Evolutionary conservation across 2,329 filamentous ascomycete species (phyloP).

Genomic region (Mariannaea elegans): DNA sequence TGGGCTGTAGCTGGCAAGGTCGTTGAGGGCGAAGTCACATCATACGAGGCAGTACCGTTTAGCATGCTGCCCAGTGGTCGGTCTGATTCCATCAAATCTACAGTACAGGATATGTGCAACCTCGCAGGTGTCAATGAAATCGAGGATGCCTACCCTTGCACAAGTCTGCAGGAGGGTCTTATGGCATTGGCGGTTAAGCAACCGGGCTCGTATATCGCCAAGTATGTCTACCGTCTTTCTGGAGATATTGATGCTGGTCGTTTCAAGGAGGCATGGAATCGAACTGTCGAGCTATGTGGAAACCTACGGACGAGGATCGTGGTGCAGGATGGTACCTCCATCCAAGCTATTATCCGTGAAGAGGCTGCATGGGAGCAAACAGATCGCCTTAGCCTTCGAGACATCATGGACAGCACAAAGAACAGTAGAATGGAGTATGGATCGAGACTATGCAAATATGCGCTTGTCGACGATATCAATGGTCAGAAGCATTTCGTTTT

Average conservation of each 20-base stretch:
- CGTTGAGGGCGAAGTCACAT: conserved; percentile 1
- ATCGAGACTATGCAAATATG: too few relatives aligned
- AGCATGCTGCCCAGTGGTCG: not conserved
- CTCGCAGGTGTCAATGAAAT: conserved; percentile 11
- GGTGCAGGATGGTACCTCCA: not conserved
- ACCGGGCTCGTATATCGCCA: conserved; percentile 17
- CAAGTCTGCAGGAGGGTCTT: conserved; percentile 47
- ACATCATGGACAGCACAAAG: not conserved
- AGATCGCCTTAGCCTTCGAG: not conserved
- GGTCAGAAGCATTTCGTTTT: not conserved
- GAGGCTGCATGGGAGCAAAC: not conserved
- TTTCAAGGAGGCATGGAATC: not conserved
- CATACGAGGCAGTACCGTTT: not conserved
- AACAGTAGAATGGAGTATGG: not conserved
- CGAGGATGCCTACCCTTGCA: conserved; percentile 48
- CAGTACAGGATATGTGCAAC: not conserved
- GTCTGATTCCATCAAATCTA: not conserved
- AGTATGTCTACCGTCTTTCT: not conserved
- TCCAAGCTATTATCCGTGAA: not conserved
- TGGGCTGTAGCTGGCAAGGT: too few relatives aligned
- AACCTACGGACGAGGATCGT: conserved; percentile 3
- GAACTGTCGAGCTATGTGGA: not conserved
- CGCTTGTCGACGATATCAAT: not conserved
- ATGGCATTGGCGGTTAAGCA: conserved; percentile 32
- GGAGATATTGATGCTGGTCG: not conserved